Conservation (phyloP, 495 filamentous ascomycete species). For the Cladorrhinum samala region DNA sequence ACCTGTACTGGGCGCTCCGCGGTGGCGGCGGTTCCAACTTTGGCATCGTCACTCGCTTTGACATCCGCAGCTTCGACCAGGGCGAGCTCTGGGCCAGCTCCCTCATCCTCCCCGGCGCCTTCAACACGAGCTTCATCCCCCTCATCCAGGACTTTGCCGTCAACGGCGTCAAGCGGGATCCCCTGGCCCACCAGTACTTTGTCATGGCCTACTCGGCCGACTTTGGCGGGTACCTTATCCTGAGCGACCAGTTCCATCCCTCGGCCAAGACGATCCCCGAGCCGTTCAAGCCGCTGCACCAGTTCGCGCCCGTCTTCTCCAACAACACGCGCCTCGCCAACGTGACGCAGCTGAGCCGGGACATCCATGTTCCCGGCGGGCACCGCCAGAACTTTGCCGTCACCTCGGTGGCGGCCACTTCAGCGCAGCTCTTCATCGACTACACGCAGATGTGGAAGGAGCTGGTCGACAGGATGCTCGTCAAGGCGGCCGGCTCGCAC, state of each 20-base stretch:
- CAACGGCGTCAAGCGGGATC: conserved; percentile 15
- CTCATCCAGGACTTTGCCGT: conserved; percentile 20
- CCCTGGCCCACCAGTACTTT: conserved; percentile 20
- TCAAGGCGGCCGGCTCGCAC: conserved; percentile 4
- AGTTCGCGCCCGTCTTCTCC: background rate
- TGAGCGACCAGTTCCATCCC: conserved; percentile 19
- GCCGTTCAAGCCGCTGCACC: conserved; percentile 11
- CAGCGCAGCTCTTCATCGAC: conserved; percentile 12
- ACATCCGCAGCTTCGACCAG: conserved; percentile 23
- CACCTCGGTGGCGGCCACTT: conserved; percentile 12
- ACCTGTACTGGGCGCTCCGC: conserved; percentile 55
- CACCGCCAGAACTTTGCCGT: conserved; percentile 16
- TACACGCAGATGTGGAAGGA: conserved; percentile 15
- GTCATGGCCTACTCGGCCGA: conserved; percentile 5
- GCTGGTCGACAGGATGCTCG: conserved; percentile 6
- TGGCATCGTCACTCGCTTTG: conserved; percentile 45
- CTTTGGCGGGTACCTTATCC: conserved; percentile 12
- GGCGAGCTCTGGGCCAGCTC: conserved; percentile 20
- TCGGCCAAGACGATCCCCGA: conserved; percentile 8
- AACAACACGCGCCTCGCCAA: conserved; percentile 10
- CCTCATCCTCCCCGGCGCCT: conserved; percentile 11
- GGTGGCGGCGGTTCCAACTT: conserved; percentile 55
- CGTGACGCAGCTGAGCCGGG: conserved; percentile 7
- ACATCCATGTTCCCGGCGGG: conserved; percentile 10
- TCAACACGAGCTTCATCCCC: conserved; percentile 19